phyloP scores from a whole-genome alignment of 208 protist genomes.

The Crithidia bombi region DNA sequence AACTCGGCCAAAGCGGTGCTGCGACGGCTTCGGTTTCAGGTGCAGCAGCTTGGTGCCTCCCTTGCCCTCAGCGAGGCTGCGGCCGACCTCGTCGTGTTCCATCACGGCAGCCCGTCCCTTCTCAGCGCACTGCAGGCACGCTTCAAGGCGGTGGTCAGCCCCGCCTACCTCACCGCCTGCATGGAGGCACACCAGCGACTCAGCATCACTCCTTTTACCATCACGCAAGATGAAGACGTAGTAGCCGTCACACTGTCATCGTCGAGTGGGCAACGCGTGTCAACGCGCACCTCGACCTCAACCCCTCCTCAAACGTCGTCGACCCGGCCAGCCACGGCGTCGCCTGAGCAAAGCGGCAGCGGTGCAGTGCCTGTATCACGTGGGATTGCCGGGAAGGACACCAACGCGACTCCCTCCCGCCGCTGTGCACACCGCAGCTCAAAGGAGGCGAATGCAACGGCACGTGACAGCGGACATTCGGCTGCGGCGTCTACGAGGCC shows the following conservation, averaged over 20 bases:
- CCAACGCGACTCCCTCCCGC: too few species aligned
- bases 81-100: slow-evolving; percentile 63
- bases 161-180: slow-evolving; percentile 58
- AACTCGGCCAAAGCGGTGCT: slow-evolving; percentile 25
- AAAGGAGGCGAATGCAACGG: too few species aligned
- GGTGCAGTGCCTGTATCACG: too few species aligned
- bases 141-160: slow-evolving; percentile 52
- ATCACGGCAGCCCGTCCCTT: slow-evolving; percentile 43
- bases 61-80: slow-evolving; percentile 55
- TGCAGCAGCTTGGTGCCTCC: slow-evolving; percentile 57
- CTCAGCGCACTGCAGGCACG: slow-evolving; percentile 25
- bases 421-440: too few species aligned
- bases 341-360: too few species aligned
- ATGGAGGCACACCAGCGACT: slow-evolving; percentile 29
- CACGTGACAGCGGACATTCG: too few species aligned
- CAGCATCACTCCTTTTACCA: slow-evolving; percentile 24
- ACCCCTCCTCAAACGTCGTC: not conserved
- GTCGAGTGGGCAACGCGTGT: not conserved
- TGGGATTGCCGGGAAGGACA: too few species aligned
- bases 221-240: not conserved
- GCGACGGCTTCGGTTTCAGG: slow-evolving; percentile 25
- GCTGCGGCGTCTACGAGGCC: too few species aligned
- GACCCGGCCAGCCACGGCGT: too few species aligned
- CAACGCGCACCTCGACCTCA: not conserved
- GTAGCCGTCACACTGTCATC: not conserved